phyloP scores from a whole-genome alignment of 208 protist species.

The Crithidia acanthocephali region DNA sequence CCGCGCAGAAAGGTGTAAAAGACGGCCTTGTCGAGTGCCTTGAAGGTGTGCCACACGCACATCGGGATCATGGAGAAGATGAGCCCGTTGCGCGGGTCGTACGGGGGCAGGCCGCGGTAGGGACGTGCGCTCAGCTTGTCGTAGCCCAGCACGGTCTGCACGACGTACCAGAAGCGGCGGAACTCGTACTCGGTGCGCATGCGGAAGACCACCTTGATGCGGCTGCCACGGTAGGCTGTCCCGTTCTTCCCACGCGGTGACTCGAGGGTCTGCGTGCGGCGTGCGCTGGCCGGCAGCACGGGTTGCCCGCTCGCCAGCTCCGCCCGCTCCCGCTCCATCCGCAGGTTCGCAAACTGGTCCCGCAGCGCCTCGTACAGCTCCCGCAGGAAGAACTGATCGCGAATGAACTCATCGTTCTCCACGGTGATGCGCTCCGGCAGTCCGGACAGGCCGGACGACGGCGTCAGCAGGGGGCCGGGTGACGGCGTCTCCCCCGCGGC shows the following conservation, averaged over 20 bases:
- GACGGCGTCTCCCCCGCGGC: conserved; percentile 39
- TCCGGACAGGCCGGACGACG: conserved; percentile 32
- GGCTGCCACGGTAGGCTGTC: conserved; percentile 28
- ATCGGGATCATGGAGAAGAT: conserved; percentile 67
- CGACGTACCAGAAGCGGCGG: conserved; percentile 58
- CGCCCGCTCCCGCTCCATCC: conserved; percentile 45
- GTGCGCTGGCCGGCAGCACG: conserved; percentile 10
- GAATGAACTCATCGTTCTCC: conserved; percentile 54
- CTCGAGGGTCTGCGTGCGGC: conserved; percentile 50
- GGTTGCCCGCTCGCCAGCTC: conserved; percentile 36
- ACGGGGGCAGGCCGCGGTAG: conserved; percentile 68
- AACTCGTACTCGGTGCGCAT: conserved; percentile 70
- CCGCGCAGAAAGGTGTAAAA: conserved; percentile 67
- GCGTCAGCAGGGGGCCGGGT: conserved; percentile 54
- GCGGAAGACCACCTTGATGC: conserved; percentile 48
- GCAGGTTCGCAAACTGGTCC: conserved; percentile 60
- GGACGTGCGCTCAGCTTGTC: conserved; percentile 65
- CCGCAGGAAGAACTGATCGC: conserved; percentile 57
- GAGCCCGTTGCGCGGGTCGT: conserved; percentile 77
- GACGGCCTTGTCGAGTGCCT: conserved; percentile 59
- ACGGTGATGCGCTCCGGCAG: conserved; percentile 38
- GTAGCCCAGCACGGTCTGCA: conserved; percentile 74
- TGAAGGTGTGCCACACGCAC: conserved; percentile 74
- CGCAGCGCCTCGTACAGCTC: conserved; percentile 73
- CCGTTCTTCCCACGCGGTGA: conserved; percentile 46